Base-by-base conservation (phyloP, 2,329 filamentous ascomycete genomes). In the Apiospora koreana region DNA sequence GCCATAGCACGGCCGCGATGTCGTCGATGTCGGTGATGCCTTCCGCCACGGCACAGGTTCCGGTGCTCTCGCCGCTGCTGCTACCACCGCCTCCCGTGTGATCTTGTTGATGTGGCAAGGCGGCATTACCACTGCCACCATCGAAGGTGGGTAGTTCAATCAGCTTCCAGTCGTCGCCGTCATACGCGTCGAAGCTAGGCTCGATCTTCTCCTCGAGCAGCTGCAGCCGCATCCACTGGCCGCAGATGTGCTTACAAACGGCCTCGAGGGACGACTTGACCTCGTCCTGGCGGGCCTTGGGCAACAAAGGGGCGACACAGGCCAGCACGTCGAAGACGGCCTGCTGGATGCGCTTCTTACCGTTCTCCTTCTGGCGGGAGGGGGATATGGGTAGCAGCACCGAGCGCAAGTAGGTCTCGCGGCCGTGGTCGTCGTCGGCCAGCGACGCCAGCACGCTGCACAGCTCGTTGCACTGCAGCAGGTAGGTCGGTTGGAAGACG, bases 401-500 rank as follows among this genome's bases (percentile, higher is more conserved):
- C 25, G 65, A 43, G 25, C 65, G 42, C 65, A 67, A 42, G 42
- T 67, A 46, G 25, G 41, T 43, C 65, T 67, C 65, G 65, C 45
- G 41, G 23, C 10, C 65, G 25, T 67, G 41, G 65, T 67, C 42
- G 65, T 67, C 65, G 42, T 67, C 65, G 25, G 41, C 65, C 41
- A 67, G 42, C 2, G 65, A 43, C 18, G 42, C 65, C 65, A 67
- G 42, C 42, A 67, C 25, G 25, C 45, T 42, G 42, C 42, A 43
- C 23, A 67, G 42, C 65, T 65, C 16, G 28, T 21, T 45, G 8
- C 72, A 35, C 8, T 48, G 50, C 3, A 70, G 23, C 18, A 81
- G 67, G 68, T 81, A 80, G 1, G 72, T 77, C 3, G 79, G 79
- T 46, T 80, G 78, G 70, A 82, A 81, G 42, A 82, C 75, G 45